phyloP scores from a whole-genome alignment of 352 stramenopile genomes.

The Pythium oligandrum region DNA sequence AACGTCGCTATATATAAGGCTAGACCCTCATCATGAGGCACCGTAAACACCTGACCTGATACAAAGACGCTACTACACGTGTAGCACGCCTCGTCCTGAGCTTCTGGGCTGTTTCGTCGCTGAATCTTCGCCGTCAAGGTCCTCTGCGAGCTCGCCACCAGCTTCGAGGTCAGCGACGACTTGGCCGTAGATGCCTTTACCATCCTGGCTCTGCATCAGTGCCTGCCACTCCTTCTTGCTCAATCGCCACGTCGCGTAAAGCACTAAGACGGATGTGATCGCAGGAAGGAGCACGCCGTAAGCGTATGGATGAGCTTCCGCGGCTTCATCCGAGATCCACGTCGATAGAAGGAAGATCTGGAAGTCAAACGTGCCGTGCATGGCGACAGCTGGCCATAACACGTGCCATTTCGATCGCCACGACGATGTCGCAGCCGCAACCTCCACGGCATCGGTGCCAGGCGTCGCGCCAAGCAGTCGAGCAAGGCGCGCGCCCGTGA shows the following conservation, averaged over 20 bases:
- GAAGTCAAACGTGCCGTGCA: slow-evolving; percentile 60
- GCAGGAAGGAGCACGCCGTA: too few relatives aligned
- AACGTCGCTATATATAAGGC: too few relatives aligned
- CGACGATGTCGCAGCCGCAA: slow-evolving; percentile 2
- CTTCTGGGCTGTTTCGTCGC: slow-evolving; percentile 6
- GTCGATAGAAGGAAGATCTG: slow-evolving; percentile 51
- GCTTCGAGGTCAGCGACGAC: slow-evolving; percentile 24
- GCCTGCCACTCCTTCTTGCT: slow-evolving; percentile 9
- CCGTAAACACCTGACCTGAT: too few relatives aligned
- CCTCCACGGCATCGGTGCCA: slow-evolving; percentile 10
- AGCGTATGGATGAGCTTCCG: slow-evolving; percentile 1
- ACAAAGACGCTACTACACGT: slow-evolving; percentile 13
- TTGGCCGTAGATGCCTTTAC: slow-evolving; percentile 2
- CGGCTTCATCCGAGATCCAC: slow-evolving; percentile 29
- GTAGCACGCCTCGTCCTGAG: slow-evolving; percentile 35
- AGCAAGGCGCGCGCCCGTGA: slow-evolving; percentile 64
- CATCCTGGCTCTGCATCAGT: slow-evolving; percentile 1
- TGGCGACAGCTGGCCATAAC: slow-evolving; percentile 36
- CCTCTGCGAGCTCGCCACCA: slow-evolving; percentile 23
- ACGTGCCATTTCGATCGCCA: slow-evolving; percentile 35
- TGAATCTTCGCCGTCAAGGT: slow-evolving; percentile 27
- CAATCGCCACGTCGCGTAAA: neutral
- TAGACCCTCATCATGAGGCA: too few relatives aligned
- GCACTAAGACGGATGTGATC: too few relatives aligned
- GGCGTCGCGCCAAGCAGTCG: slow-evolving; percentile 18